Conservation (phyloP, 768 basidiomycete species). For the Suillus lakei region DNA sequence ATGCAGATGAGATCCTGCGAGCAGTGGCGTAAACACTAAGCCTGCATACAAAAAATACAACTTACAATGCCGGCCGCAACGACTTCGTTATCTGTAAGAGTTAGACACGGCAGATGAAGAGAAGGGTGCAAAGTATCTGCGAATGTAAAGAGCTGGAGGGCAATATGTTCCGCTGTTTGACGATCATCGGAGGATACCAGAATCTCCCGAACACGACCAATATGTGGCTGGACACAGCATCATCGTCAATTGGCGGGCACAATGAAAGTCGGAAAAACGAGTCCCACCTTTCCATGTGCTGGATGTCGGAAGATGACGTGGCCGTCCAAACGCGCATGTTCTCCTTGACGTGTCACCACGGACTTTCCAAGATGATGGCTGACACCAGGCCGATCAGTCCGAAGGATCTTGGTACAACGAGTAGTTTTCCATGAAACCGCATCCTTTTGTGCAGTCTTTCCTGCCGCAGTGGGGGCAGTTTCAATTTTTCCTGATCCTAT, state of each 20-base stretch:
- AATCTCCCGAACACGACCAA: no score
- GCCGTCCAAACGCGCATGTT: not conserved
- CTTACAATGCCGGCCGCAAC: not conserved
- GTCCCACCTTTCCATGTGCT: not conserved
- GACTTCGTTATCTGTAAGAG: constrained; percentile 2
- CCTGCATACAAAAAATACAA: not conserved
- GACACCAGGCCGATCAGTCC: not conserved
- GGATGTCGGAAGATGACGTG: not conserved
- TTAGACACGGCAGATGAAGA: constrained; percentile 4
- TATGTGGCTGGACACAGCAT: no score
- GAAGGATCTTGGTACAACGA: not conserved
- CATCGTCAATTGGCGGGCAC: no score
- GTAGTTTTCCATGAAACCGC: constrained; percentile 5
- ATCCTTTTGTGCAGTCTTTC: not conserved
- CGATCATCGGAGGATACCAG: no score
- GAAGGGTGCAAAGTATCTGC: not conserved
- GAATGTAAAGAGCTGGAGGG: constrained; percentile 8
- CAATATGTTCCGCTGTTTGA: not conserved
- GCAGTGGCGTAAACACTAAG: not conserved
- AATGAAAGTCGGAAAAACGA: not conserved
- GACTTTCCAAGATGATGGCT: not conserved
- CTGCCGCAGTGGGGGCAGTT: constrained; percentile 2
- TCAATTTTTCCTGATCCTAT: constrained; percentile 1
- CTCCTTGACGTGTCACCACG: not conserved
- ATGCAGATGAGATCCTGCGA: constrained; percentile 11